Evolutionary conservation across 768 basidiomycete genomes (phyloP).

Genomic region (Nidularia sp.): DNA sequence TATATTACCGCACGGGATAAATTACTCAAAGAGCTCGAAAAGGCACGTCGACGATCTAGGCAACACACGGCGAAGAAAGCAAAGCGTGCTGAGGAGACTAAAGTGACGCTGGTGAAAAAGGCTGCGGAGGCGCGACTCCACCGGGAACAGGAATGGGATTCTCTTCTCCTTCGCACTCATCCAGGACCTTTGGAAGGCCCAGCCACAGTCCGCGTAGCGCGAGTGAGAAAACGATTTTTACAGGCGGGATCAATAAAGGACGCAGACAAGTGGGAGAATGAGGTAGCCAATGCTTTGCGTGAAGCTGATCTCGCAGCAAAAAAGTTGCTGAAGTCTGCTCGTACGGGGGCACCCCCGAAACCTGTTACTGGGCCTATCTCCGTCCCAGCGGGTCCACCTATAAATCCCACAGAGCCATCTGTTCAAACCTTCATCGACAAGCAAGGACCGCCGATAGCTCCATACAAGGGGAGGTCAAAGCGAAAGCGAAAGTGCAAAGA

Average conservation of each 20-base stretch:
- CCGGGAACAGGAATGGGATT: constrained; percentile 65
- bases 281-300: constrained; percentile 50
- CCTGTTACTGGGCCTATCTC: constrained; percentile 2
- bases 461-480: constrained; percentile 21
- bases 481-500: constrained; percentile 27
- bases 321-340: constrained; percentile 31
- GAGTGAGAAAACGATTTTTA: constrained; percentile 53
- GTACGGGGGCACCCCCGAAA: constrained; percentile 6
- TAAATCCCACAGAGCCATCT: constrained; percentile 7
- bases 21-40: constrained; percentile 37
- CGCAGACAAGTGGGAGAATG: constrained; percentile 56
- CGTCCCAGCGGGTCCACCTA: constrained; percentile 25
- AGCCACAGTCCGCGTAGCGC: constrained; percentile 45
- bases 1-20: constrained; percentile 36
- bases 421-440: constrained; percentile 18
- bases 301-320: constrained; percentile 49
- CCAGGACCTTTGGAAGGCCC: constrained; percentile 46
- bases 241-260: constrained; percentile 51
- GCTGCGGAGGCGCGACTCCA: constrained; percentile 56
- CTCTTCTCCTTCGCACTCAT: constrained; percentile 50
- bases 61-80: constrained; percentile 25
- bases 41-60: constrained; percentile 28
- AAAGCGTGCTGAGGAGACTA: constrained; percentile 37
- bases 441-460: constrained; percentile 20
- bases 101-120: constrained; percentile 55